Evolutionary conservation across 345 rosid genomes (phyloP).

Genomic region (Sapria himalayana): DNA sequence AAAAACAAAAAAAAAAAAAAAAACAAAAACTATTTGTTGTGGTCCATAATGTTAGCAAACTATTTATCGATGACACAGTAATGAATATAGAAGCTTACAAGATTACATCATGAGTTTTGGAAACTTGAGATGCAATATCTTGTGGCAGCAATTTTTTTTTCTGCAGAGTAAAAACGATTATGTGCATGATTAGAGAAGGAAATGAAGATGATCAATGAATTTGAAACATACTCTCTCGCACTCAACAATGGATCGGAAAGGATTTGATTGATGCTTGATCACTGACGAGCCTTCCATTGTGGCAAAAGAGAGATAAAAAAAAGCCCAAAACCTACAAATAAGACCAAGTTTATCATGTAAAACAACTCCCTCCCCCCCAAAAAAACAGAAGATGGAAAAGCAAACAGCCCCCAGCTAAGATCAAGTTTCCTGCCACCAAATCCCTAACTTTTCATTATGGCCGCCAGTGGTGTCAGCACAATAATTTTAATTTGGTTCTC

Average conservation of each 20-base stretch:
- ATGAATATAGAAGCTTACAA: slow-evolving; percentile 26
- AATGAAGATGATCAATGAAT: slow-evolving; percentile 4
- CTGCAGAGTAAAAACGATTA: too few species aligned
- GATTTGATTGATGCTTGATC: slow-evolving; percentile 15
- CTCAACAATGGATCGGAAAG: slow-evolving; percentile 29
- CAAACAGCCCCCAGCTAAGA: slow-evolving; percentile 16
- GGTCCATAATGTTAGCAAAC: too few species aligned
- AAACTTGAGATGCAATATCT: slow-evolving; percentile 71
- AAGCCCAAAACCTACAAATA: slow-evolving; percentile 34
- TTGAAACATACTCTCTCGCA: too few species aligned
- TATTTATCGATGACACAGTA: too few species aligned
- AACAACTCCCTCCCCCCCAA: not conserved
- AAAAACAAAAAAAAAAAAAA: not conserved
- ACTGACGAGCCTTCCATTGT: slow-evolving; percentile 16
- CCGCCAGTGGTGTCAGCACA: too few species aligned
- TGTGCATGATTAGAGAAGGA: slow-evolving; percentile 5
- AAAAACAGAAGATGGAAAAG: slow-evolving; percentile 7
- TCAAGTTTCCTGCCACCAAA: too few species aligned
- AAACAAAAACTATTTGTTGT: not conserved
- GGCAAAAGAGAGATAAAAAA: slow-evolving; percentile 21
- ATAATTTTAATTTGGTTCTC: too few species aligned
- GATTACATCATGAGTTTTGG: slow-evolving; percentile 82
- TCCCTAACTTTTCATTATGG: too few species aligned
- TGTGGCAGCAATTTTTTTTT: too few species aligned
- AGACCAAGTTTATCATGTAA: not conserved